Conservation (phyloP, 176 grass and related monocot species). For the Musa schizocarpa region DNA sequence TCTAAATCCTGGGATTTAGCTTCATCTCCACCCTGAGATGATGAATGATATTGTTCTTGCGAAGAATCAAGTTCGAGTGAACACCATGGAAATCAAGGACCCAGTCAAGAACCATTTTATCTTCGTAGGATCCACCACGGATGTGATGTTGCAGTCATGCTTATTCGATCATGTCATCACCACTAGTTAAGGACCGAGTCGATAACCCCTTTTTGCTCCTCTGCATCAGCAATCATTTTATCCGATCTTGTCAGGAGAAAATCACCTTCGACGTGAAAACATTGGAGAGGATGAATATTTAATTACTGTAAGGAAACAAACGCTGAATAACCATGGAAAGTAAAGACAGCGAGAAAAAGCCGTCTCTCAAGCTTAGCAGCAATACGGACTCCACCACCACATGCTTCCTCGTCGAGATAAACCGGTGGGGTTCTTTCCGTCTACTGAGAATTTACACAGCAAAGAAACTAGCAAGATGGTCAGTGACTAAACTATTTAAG, state of each 20-base stretch:
- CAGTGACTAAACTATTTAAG: too few species aligned
- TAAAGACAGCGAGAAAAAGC: not conserved
- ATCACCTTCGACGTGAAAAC: not conserved
- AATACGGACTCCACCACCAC: not conserved
- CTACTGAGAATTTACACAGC: not conserved
- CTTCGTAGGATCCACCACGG: too few species aligned
- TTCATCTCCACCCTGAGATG: too few species aligned
- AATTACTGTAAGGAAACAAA: not conserved
- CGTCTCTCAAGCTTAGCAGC: not conserved
- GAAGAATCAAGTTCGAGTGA: too few species aligned
- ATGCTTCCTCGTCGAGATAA: not conserved
- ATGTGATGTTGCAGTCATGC: too few species aligned
- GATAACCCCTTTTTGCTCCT: not conserved
- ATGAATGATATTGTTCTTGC: too few species aligned
- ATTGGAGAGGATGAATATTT: too few species aligned
- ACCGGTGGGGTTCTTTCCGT: not conserved
- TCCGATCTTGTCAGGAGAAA: not conserved
- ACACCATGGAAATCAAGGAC: too few species aligned
- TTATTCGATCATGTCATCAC: not conserved
- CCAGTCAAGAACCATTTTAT: too few species aligned
- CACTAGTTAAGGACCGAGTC: not conserved
- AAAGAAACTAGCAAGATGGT: too few species aligned
- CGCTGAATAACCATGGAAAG: not conserved
- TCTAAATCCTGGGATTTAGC: too few species aligned
- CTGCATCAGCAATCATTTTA: constrained; percentile 5